Evolutionary conservation across 2,329 filamentous ascomycete genomes (phyloP).

Genomic region (Karstenula rhodostoma): DNA sequence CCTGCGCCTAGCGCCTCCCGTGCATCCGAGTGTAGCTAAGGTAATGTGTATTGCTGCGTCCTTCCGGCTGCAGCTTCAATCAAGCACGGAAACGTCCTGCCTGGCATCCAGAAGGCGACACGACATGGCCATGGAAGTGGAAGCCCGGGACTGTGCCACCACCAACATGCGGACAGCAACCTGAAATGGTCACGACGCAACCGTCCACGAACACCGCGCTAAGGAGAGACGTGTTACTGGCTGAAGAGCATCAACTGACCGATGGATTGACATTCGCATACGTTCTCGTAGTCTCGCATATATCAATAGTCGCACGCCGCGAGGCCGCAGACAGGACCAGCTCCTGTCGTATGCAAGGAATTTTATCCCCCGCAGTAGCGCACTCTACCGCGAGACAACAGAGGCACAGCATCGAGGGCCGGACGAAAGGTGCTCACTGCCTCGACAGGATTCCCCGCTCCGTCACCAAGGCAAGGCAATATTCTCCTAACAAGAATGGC

Average conservation of each 20-base stretch:
- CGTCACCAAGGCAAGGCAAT: slow-evolving; percentile 28
- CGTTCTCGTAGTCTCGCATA: slow-evolving; percentile 27
- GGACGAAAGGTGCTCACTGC: slow-evolving; percentile 28
- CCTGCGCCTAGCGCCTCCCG: background rate
- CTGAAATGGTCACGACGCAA: slow-evolving; percentile 7
- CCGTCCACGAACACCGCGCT: slow-evolving; percentile 9
- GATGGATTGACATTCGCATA: slow-evolving; percentile 11
- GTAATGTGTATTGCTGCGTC: slow-evolving; percentile 2
- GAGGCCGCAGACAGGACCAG: slow-evolving; percentile 25
- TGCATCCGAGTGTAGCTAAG: too few relatives aligned
- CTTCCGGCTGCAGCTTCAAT: slow-evolving; percentile 10
- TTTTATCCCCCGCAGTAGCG: slow-evolving; percentile 36
- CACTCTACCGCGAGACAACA: slow-evolving; percentile 16
- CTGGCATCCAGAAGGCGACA: slow-evolving; percentile 4
- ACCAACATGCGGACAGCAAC: background rate
- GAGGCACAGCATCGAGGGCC: slow-evolving; percentile 24
- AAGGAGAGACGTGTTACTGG: slow-evolving; percentile 12
- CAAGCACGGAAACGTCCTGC: background rate
- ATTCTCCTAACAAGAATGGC: slow-evolving; percentile 15
- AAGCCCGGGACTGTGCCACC: slow-evolving; percentile 13
- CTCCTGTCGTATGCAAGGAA: slow-evolving; percentile 28
- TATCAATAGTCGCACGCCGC: slow-evolving; percentile 30
- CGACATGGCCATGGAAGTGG: slow-evolving; percentile 1
- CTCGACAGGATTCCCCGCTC: slow-evolving; percentile 25
- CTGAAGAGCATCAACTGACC: slow-evolving; percentile 13